Evolutionary conservation across 2,329 filamentous ascomycete species (phyloP), one percentile per base, ranked within the genome.

Genomic region (Emmonsiellopsis sp.): DNA sequence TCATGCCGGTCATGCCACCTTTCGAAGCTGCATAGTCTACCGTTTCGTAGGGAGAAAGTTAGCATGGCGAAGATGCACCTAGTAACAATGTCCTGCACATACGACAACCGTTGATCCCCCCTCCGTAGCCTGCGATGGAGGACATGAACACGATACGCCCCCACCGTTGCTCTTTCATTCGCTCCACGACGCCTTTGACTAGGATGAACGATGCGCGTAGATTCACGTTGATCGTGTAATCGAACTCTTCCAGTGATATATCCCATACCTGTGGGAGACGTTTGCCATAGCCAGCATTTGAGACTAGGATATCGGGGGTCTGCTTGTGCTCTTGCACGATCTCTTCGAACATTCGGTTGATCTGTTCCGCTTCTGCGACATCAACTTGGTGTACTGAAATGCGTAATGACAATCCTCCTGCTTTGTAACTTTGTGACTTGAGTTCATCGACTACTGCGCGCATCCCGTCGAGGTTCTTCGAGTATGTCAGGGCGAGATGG

Each of bases 241-340:
- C 82, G 62, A 83, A 86, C 63, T 86, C 82, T 51, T 82, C 80
- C 27, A 85, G 64, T 6, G 76, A 72, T 56, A 86, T 84, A 54
- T 85, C 82, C 61, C 75, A 71, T 47, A 82, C 74, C 27, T 74
- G 66, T 0, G 70, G 65, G 53, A 83, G 78, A n/a, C 82, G 74
- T 62, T 82, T 82, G 42, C 83, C 83, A 58, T 84, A 77, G 0
- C 83, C 84, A 1, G 84, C 84, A 61, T 87, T 87, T 8, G 78
- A 80, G 31, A 87, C 66, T 2, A 87, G 70, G 21, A 87, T 85
- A 60, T 86, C 80, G 0, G 81, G 80, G 2, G 73, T 72, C 53
- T 78, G 72, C 9, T 71, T 72, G 39, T 85, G 81, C 49, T 77
- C 62, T 0, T 68, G 61, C 47, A 74, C 68, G 43, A 86, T 78